Base-by-base conservation (phyloP, 2,329 filamentous ascomycete species). In the Bipolaris victoriae region DNA sequence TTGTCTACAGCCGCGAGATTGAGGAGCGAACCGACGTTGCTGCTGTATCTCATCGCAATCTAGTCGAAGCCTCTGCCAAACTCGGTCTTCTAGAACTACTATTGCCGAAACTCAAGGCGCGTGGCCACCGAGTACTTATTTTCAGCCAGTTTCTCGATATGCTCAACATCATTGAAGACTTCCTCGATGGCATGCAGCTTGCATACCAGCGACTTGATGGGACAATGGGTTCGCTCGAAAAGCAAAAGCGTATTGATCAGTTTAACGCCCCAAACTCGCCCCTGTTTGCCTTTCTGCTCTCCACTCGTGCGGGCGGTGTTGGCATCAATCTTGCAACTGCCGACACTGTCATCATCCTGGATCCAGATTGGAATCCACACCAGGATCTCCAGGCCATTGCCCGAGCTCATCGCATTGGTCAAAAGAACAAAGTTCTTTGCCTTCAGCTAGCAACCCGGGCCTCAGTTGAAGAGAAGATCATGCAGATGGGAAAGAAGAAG, bases 321-420 rank as follows among this genome's bases (percentile, higher is more conserved):
- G 96, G 95, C 15, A 99, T 99, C 80, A 99, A 99, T 72, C 83
- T 99, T 53, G 95, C 95, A 0, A 97, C 93, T 7, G 95, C 95
- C 2, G 95, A 99, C 71, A 99, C 95, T 0, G 96, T 99, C 60
- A 97, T 99, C 63, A 97, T 99, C 64, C 87, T 98, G 64, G 93
- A 99, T 68, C 92, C 92, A 0, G 95, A 99, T 72, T 98, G 96
- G 81, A 99, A 99, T 61, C 95, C 95, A 0, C 95, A 99, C 71
- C 95, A 99, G 76, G 96, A 99, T 70, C 90, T 99, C 39, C 95
- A 99, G 75, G 95, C 95, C 0, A 83, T 99, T 29, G 96, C 94
- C 29, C 88, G 96, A 63, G 95, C 94, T 16, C 95, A 99, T 76
- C 89, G 95, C 24, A 98, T 99, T 62, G 96, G 96, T 0, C 96